Evolutionary conservation across 2,329 filamentous ascomycete species (phyloP).

Genomic region (Ceratocystis albifundus): DNA sequence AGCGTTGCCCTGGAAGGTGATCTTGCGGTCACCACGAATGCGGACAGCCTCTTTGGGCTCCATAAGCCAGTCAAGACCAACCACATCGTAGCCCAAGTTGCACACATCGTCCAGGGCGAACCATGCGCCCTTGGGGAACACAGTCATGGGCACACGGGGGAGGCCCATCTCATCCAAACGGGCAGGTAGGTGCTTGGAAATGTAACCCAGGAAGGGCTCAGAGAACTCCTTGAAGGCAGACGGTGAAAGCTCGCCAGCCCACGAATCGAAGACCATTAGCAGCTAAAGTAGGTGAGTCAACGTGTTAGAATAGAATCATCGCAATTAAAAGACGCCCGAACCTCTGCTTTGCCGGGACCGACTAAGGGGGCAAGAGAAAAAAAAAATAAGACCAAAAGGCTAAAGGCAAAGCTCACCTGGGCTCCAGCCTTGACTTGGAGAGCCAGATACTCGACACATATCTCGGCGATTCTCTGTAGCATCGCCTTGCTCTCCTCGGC

Average conservation of each 20-base stretch:
- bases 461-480: slow-evolving; percentile 80
- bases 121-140: slow-evolving; percentile 97
- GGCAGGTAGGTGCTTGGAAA: slow-evolving; percentile 66
- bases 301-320: too few relatives aligned
- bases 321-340: not conserved
- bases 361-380: not conserved
- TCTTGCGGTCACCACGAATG: slow-evolving; percentile 59
- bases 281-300: slow-evolving; percentile 39
- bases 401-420: slow-evolving; percentile 45
- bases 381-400: not conserved
- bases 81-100: slow-evolving; percentile 80
- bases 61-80: slow-evolving; percentile 91
- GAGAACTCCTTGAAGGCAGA: slow-evolving; percentile 72
- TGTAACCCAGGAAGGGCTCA: slow-evolving; percentile 74
- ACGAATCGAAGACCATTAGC: slow-evolving; percentile 95
- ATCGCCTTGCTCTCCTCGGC: slow-evolving; percentile 67
- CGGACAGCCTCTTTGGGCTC: slow-evolving; percentile 74
- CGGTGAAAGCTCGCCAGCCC: slow-evolving; percentile 88
- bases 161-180: slow-evolving; percentile 62
- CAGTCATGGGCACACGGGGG: slow-evolving; percentile 84
- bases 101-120: slow-evolving; percentile 83
- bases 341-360: not conserved
- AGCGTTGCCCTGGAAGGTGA: slow-evolving; percentile 86
- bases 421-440: slow-evolving; percentile 87
- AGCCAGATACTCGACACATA: slow-evolving; percentile 90